Conservation (phyloP, 495 filamentous ascomycete genomes). For the Penicillium lagena region DNA sequence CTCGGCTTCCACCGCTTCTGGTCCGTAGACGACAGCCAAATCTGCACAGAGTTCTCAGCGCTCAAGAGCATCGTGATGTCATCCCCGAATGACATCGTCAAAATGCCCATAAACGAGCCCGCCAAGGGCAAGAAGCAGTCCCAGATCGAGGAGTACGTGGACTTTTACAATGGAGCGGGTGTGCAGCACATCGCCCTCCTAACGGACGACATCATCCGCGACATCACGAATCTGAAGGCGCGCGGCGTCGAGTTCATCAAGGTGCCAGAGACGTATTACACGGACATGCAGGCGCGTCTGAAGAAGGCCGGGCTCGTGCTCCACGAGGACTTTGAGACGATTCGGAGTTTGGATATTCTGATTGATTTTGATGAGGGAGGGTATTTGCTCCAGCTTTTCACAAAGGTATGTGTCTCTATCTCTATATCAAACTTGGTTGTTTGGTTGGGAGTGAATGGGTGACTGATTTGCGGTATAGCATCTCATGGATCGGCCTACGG, state of each 20-base stretch:
- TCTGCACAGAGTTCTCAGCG: slow-evolving; percentile 84
- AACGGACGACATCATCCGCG: slow-evolving; percentile 68
- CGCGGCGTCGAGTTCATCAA: slow-evolving; percentile 85
- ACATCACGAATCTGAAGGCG: slow-evolving; percentile 66
- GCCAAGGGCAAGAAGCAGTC: slow-evolving; percentile 76
- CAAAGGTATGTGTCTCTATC: slow-evolving; percentile 46
- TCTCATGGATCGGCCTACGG: slow-evolving; percentile 85
- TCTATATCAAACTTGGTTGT: not conserved
- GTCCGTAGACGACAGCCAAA: slow-evolving; percentile 81
- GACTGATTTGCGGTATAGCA: slow-evolving; percentile 43
- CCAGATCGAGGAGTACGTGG: slow-evolving; percentile 90
- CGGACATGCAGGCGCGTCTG: slow-evolving; percentile 62
- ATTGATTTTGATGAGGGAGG: slow-evolving; percentile 90
- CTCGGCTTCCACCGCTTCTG: slow-evolving; percentile 95
- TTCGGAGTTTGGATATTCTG: slow-evolving; percentile 70
- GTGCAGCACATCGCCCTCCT: slow-evolving; percentile 89
- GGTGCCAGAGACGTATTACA: slow-evolving; percentile 78
- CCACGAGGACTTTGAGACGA: slow-evolving; percentile 66
- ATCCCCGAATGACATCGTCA: slow-evolving; percentile 71
- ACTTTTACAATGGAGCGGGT: slow-evolving; percentile 78
- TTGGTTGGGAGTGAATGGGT: not conserved
- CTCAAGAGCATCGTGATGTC: slow-evolving; percentile 84
- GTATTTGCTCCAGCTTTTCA: slow-evolving; percentile 81
- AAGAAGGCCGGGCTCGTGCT: slow-evolving; percentile 47
- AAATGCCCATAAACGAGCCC: slow-evolving; percentile 97